Base-by-base conservation (phyloP, 2,329 filamentous ascomycete genomes). In the Rutstroemia sydowiana region DNA sequence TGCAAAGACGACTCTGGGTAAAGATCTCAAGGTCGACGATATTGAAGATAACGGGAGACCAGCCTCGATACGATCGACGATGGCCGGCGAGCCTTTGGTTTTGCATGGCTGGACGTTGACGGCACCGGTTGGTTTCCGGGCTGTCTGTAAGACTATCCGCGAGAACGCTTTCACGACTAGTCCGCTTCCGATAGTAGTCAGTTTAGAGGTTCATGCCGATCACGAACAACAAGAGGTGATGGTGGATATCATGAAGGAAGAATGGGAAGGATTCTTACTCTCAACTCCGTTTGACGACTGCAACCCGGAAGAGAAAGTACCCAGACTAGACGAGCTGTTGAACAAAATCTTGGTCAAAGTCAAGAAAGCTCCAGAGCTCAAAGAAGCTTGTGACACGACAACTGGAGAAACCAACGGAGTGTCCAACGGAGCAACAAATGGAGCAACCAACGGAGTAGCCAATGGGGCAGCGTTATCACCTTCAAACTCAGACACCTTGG, bases 221-320 rank as follows among this genome's bases (percentile, higher is more conserved):
- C 72, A 77, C 1, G 81, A 87, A 48, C 92, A 97, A 68, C 93
- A 98, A 68, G 82, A 89, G 57, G 78, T 87, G 46, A 96, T 97
- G 88, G 91, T 95, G 10, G 79, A 87, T 51, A 95, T 97, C 57
- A 96, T 98, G 86, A 83, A 83, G 58, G 82, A 95, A 59, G 85
- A 88, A 57, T 98, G 91, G 90, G 79, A 77, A 37, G 83, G 79
- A 0, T 71, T 86, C 61, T 74, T 97, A 5, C 74, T 96, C 10
- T 83, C 88, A 20, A 62, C 70, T 48, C 71, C 71, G 34, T 75
- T 70, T 18, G 73, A 77, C 16, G 55, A 53, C 2, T 67, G 65
- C 45, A 55, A 68, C 57, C 73, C 81, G 0, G 71, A 68, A 13
- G 73, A 77, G 51, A 71, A 73, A 5, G 77, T 92, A 23, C 85